phyloP scores from a whole-genome alignment of 2,329 filamentous ascomycete genomes.

The Pyrenochaeta sp. region DNA sequence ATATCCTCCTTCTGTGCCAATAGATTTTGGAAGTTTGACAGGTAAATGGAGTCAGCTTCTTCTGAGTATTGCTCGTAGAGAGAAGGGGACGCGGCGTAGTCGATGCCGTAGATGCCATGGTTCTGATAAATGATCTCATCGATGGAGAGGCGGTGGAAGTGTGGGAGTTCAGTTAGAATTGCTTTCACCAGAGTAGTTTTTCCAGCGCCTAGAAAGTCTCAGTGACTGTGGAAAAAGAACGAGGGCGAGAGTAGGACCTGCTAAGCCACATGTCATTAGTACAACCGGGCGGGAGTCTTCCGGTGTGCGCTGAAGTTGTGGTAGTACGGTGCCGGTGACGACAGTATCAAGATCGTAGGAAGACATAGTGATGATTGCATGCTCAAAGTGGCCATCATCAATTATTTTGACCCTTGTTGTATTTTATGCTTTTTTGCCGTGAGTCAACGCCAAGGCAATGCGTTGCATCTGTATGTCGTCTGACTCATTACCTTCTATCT shows the following conservation, averaged over 20 bases:
- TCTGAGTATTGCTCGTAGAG: conserved; percentile 11
- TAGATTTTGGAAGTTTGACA: conserved; percentile 3
- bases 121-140: conserved; percentile 13
- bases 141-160: conserved; percentile 14
- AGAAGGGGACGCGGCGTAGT: conserved; percentile 11
- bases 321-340: neutral
- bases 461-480: neutral
- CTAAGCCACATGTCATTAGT: conserved; percentile 18
- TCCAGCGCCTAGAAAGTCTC: conserved; percentile 6
- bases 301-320: conserved; percentile 1
- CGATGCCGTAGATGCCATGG: conserved; percentile 17
- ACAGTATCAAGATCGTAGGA: neutral
- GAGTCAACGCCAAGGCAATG: neutral
- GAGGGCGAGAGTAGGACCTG: conserved; percentile 1
- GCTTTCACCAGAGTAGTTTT: conserved; percentile 19
- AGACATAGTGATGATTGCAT: neutral
- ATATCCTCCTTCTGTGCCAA: conserved; percentile 10
- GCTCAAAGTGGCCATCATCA: neutral
- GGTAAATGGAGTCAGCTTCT: conserved; percentile 11
- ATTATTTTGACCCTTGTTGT: neutral
- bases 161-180: conserved; percentile 2
- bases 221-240: neutral
- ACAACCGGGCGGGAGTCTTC: conserved; percentile 4
- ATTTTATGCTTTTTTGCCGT: neutral
- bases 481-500: neutral